These are phyloP conservation scores for Yamadazyma paraphyllophila DNA, from an alignment of 805 yeast genomes.

Conservation along the genomic window DNA sequence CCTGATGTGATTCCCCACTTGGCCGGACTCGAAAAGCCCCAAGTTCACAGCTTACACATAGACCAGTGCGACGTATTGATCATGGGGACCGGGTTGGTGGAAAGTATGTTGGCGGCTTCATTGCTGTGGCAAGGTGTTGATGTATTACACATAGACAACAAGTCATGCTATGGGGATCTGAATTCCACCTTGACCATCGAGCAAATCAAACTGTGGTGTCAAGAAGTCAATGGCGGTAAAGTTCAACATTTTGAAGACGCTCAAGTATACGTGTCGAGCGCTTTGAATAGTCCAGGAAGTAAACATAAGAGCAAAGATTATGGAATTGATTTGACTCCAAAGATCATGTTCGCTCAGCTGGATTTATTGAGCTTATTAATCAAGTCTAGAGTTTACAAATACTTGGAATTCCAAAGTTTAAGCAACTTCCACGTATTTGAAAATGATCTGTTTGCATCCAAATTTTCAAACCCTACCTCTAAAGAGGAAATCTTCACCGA, in stretches of 20 bases:
- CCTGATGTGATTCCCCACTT: slow-evolving; percentile 61
- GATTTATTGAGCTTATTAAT: slow-evolving; percentile 77
- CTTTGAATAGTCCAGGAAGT: slow-evolving; percentile 29
- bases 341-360: slow-evolving; percentile 84
- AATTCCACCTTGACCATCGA: slow-evolving; percentile 84
- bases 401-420: slow-evolving; percentile 87
- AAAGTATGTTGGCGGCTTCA: slow-evolving; percentile 88
- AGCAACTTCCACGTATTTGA: slow-evolving; percentile 92
- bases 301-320: slow-evolving; percentile 57
- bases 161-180: slow-evolving; percentile 85
- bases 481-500: slow-evolving; percentile 94
- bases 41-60: slow-evolving; percentile 60
- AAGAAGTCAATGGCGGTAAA: slow-evolving; percentile 54
- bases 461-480: slow-evolving; percentile 64
- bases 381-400: slow-evolving; percentile 84
- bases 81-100: slow-evolving; percentile 89
- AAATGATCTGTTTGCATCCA: slow-evolving; percentile 78
- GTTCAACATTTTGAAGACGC: slow-evolving; percentile 62
- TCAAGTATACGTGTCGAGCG: slow-evolving; percentile 70
- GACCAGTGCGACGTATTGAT: slow-evolving; percentile 78
- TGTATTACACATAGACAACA: slow-evolving; percentile 85
- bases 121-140: slow-evolving; percentile 98
- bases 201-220: slow-evolving; percentile 82
- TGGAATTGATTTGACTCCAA: slow-evolving; percentile 86
- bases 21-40: slow-evolving; percentile 77